Base-by-base conservation (phyloP, 352 stramenopile species). In the Phytophthora parvispora region DNA sequence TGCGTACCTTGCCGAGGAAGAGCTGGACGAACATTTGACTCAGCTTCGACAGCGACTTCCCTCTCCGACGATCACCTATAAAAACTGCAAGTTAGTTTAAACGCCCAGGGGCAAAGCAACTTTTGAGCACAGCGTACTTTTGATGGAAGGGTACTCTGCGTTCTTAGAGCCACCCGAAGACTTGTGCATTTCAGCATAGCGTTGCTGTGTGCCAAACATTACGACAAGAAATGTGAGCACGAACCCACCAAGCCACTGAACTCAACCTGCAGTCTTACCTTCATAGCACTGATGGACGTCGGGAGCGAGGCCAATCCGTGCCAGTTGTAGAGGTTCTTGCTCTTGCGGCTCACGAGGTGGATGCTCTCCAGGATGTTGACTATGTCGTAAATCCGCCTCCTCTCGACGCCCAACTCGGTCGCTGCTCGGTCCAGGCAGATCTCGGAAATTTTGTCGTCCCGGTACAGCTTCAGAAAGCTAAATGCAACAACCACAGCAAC, bases 341-440 rank as follows among this genome's bases (percentile, higher is more conserved):
- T 96, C 64, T 98, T 96, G n/a, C 97, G 93, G 28, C 85, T 96
- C 6, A 99, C 95, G 27, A 99, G 90, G 31, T 96, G 84, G 40
- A 99, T 92, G 52, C 91, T 97, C 72, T 99, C 97, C 28, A 99
- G 83, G 74, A 99, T 99, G 73, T 99, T 99, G 50, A 99, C 96
- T 43, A 99, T 98, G 76, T 99, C 97, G 72, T 99, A 99, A 55
- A 99, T 99, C 18, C 97, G 82, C 40, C 97, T 84, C 43, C 97
- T 86, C 72, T 98, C 97, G 0, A 99, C 96, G 2, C 90, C 80
- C 1, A 96, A 71, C 59, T 94, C 80, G 0, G 75, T 70, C 0
- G 89, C 89, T 15, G 87, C 87, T 60, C 75, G 71, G 40, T 95
- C 86, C 2, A 96, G 63, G 64, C 86, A 95, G 55, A 96, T 91